Base-by-base conservation (phyloP, 495 filamentous ascomycete genomes). In the Aspergillus leporis region DNA sequence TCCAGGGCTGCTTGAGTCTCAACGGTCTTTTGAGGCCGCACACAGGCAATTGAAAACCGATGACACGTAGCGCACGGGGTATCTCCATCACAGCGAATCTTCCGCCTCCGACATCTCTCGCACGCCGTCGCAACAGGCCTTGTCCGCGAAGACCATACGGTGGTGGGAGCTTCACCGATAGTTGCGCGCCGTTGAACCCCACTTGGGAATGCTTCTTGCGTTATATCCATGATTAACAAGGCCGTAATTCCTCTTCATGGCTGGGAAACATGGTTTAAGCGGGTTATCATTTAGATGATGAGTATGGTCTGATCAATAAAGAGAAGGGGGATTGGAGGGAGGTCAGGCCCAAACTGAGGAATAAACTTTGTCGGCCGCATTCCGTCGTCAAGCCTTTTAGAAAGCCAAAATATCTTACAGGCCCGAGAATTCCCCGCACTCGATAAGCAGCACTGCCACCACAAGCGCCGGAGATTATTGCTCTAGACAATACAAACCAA, bases 51-150 rank as follows among this genome's bases (percentile, higher is more conserved):
- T 3, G 59, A 49, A 51, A 65, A 65, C 0, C 62, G 62, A 12
- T 56, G 51, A 36, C 62, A 65, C 0, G 62, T 65, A 6, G 62
- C 58, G 43, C 62, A 65, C 0, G 62, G 62, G 5, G 62, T 65
- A 22, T 65, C 55, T 34, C 62, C 62, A 56, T 65, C 62, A 36
- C 62, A 65, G 14, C 62, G 55, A 43, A 65, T 65, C 32, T 65
- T 65, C 30, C 62, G 45, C 22, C 62, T 59, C 30, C 62, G 55
- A 36, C 62, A 65, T 22, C 62, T 47, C 23, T 65, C 62, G 30
- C 62, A 65, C 5, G 62, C 62, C 8, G 46, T 41, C 14, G 59
- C 48, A 3, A 58, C 58, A 16, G 62, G 53, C 22, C 56, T 61
- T 4, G 51, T 31, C 32, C 62, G 62, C 12, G 58, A 12, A 22